Evolutionary conservation across 805 yeast genomes (phyloP).

Genomic region (Pichia californica): DNA sequence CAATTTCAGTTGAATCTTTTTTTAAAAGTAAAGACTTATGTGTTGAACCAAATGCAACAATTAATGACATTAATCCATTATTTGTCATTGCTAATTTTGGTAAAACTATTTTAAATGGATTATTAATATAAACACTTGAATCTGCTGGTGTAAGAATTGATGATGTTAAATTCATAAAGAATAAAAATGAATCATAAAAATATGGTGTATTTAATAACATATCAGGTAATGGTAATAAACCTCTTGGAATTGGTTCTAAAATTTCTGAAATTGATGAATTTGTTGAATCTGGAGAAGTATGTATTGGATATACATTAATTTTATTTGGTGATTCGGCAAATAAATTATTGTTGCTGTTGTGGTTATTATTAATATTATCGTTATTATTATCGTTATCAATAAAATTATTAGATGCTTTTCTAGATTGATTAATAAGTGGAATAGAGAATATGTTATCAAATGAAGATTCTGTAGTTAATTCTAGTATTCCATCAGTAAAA

Average conservation of each 20-base stretch:
- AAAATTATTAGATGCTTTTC: not conserved
- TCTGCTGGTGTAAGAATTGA: constrained; percentile 62
- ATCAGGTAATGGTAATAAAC: constrained; percentile 51
- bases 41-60: constrained; percentile 45
- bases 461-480: not conserved
- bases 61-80: constrained; percentile 49
- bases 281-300: constrained; percentile 6
- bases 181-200: constrained; percentile 55
- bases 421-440: constrained; percentile 13
- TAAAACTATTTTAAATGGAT: constrained; percentile 59
- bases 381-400: not conserved
- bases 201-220: constrained; percentile 50
- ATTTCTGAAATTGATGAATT: constrained; percentile 16
- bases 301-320: too few relatives aligned
- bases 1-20: constrained; percentile 30
- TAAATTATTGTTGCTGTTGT: too few relatives aligned
- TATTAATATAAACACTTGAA: constrained; percentile 48
- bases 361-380: too few relatives aligned
- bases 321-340: too few relatives aligned
- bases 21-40: constrained; percentile 28
- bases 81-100: constrained; percentile 63
- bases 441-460: constrained; percentile 10
- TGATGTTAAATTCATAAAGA: constrained; percentile 57
- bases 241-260: constrained; percentile 27
- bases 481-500: not conserved